A percentile compares a stretch with the other conserved stretches of the same genome.
These are phyloP conservation scores for Nicotiana attenuata DNA, from an alignment of 257 asterid genomes.

Conservation along the genomic window DNA sequence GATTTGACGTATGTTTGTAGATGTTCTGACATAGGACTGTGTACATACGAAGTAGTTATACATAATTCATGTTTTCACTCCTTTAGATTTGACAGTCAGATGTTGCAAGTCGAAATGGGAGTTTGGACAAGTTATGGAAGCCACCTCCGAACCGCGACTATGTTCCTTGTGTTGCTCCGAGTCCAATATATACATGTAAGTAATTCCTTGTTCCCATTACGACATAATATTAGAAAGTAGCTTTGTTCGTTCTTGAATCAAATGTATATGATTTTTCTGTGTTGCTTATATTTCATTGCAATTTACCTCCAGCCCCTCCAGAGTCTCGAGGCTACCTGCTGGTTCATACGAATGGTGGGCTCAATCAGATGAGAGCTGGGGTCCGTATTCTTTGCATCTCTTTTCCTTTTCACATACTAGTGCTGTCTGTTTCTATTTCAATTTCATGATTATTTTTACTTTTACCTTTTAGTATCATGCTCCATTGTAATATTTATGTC, in stretches of 20 bases:
- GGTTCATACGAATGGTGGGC: slow-evolving; percentile 96
- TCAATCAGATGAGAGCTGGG: slow-evolving; percentile 99
- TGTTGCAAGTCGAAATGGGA: slow-evolving; percentile 37
- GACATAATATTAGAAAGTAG: not conserved
- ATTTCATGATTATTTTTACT: not conserved
- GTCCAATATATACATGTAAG: slow-evolving; percentile 61
- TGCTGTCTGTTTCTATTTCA: slow-evolving; percentile 26
- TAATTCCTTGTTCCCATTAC: slow-evolving; percentile 1
- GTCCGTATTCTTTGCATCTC: slow-evolving; percentile 34
- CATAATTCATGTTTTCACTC: slow-evolving; percentile 68
- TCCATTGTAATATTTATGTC: not conserved
- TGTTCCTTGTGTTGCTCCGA: slow-evolving; percentile 70
- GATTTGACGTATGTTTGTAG: slow-evolving; percentile 14
- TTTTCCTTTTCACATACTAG: not conserved
- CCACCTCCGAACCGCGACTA: slow-evolving; percentile 69
- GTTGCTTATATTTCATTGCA: not conserved
- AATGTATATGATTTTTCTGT: not conserved
- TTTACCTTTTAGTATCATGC: not conserved
- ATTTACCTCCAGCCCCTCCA: slow-evolving; percentile 50
- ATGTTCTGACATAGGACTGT: not conserved
- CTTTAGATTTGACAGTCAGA: slow-evolving; percentile 77
- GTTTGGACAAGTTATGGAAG: slow-evolving; percentile 72
- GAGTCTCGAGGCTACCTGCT: slow-evolving; percentile 79
- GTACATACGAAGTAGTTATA: slow-evolving; percentile 34
- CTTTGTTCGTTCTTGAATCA: slow-evolving; percentile 11